These are phyloP conservation scores for Puccinia coronata DNA, from an alignment of 1,284 basidiomycete species.

Conservation along the genomic window DNA sequence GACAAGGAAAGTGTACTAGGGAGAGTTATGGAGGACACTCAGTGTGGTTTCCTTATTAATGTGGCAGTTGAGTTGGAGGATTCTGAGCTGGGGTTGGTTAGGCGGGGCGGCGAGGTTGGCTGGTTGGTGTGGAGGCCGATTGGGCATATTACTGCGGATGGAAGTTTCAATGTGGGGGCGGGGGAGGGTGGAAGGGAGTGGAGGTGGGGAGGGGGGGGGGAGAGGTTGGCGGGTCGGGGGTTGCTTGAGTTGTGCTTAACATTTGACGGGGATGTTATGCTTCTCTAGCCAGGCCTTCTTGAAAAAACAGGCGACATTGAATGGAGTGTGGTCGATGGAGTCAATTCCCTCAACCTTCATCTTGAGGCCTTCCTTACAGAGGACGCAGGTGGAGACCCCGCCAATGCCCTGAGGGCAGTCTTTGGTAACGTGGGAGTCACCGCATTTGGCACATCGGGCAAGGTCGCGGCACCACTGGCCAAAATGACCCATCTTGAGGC, in stretches of 20 bases:
- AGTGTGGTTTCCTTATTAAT: no score
- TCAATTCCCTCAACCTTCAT: background rate
- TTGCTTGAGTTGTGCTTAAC: background rate
- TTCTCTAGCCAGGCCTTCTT: background rate
- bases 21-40: no score
- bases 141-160: no score
- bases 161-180: no score
- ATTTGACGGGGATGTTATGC: background rate
- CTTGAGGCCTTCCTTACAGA: background rate
- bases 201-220: background rate
- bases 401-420: background rate
- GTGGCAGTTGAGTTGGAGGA: no score
- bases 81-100: no score
- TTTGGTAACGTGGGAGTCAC: background rate
- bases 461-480: background rate
- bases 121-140: no score
- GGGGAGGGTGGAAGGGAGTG: background rate
- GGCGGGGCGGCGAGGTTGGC: no score
- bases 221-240: background rate
- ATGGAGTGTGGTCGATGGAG: background rate
- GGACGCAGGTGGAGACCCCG: background rate
- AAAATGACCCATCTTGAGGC: constrained; percentile 14
- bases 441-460: constrained; percentile 21
- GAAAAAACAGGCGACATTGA: background rate
- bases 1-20: no score